These are phyloP conservation scores for Venturiaceae sp. DNA, from an alignment of 2,329 filamentous ascomycete species.

Conservation along the genomic window DNA sequence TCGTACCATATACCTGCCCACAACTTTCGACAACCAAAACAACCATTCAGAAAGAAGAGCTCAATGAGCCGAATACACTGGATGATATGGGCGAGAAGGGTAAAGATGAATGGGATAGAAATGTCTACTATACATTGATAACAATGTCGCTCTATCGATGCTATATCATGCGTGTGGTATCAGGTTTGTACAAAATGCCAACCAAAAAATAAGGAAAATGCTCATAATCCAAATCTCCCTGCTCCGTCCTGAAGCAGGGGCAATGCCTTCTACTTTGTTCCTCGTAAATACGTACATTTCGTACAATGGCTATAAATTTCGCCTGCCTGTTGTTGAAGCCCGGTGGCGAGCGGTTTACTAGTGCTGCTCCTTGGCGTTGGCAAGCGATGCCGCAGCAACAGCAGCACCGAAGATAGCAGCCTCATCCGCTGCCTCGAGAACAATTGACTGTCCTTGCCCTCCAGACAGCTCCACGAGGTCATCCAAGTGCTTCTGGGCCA, in stretches of 20 bases:
- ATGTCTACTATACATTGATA: too few relatives aligned
- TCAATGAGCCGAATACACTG: too few relatives aligned
- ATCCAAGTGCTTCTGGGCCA: constrained; percentile 55
- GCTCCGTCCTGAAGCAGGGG: neutral
- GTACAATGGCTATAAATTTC: neutral
- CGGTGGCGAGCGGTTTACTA: neutral
- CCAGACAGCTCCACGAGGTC: constrained; percentile 33
- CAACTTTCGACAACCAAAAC: too few relatives aligned
- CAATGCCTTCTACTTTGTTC: neutral
- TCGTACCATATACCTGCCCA: too few relatives aligned
- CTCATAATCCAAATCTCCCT: neutral
- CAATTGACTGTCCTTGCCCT: constrained; percentile 34
- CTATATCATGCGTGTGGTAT: too few relatives aligned
- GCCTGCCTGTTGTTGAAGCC: neutral
- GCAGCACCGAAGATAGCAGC: constrained; percentile 68
- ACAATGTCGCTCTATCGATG: too few relatives aligned
- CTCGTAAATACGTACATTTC: neutral
- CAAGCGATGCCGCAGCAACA: constrained; percentile 41
- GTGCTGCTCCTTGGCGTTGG: neutral
- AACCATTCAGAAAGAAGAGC: too few relatives aligned
- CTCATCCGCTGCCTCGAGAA: constrained; percentile 60
- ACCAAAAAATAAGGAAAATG: neutral
- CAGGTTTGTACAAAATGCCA: too few relatives aligned
- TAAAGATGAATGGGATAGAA: too few relatives aligned
- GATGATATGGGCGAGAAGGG: too few relatives aligned